phyloP scores from a whole-genome alignment of 768 basidiomycete genomes.

The Lactarius evosmus region DNA sequence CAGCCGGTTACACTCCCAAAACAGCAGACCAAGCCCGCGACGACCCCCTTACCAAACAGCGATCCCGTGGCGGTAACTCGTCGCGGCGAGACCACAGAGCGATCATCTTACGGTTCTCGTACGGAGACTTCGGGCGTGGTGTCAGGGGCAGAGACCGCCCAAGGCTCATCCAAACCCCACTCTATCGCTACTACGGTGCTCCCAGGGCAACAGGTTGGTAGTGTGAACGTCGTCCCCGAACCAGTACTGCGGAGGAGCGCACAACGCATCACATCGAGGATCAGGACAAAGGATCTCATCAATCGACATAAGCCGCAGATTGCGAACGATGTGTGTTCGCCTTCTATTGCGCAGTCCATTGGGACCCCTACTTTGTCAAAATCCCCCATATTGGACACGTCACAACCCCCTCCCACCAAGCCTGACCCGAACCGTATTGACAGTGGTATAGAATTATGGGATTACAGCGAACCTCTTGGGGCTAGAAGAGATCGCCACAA shows the following conservation, averaged over 20 bases:
- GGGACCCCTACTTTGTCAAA: background rate
- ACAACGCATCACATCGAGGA: slow-evolving; percentile 11
- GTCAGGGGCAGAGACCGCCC: background rate
- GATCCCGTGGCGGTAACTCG: background rate
- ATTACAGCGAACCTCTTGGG: slow-evolving; percentile 1
- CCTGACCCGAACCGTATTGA: slow-evolving; percentile 8
- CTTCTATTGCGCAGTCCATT: background rate
- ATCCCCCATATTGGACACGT: background rate
- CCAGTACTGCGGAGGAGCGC: background rate
- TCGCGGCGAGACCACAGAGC: background rate
- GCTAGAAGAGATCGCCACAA: background rate
- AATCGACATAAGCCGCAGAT: slow-evolving; percentile 17
- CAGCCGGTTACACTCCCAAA: slow-evolving; percentile 1
- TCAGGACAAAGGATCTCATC: slow-evolving; percentile 23
- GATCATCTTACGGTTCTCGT: background rate
- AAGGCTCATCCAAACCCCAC: background rate
- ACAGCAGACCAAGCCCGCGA: background rate
- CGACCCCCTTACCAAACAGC: background rate
- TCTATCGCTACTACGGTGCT: background rate
- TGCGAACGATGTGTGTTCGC: background rate
- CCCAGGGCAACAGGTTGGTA: background rate
- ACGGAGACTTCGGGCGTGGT: background rate
- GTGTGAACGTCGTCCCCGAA: background rate
- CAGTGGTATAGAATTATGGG: slow-evolving; percentile 24
- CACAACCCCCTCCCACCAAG: background rate